These are phyloP conservation scores for Syzygium aqueum DNA, from an alignment of 345 rosid species.

Conservation along the genomic window DNA sequence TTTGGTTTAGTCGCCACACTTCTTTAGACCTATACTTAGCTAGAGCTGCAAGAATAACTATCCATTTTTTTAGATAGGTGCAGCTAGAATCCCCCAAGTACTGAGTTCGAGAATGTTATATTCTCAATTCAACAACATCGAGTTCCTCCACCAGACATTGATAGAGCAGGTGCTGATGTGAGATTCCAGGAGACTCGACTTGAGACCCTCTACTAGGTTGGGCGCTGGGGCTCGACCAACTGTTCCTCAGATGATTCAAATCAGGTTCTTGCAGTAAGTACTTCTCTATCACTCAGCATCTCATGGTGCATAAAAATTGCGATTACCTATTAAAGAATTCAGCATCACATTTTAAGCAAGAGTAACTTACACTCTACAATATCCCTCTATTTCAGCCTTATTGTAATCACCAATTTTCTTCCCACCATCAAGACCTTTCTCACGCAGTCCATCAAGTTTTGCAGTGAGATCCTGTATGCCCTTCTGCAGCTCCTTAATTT, in stretches of 20 bases:
- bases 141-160: too few relatives aligned
- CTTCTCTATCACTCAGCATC: not conserved
- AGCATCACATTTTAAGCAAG: not conserved
- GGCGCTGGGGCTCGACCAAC: too few relatives aligned
- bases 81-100: not conserved
- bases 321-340: not conserved
- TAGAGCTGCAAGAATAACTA: not conserved
- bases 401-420: slow-evolving; percentile 63
- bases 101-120: too few relatives aligned
- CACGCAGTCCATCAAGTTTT: slow-evolving; percentile 58
- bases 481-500: slow-evolving; percentile 53
- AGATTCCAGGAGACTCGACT: too few relatives aligned
- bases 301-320: not conserved
- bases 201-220: too few relatives aligned
- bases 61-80: not conserved
- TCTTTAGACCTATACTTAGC: not conserved
- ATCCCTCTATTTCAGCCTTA: slow-evolving; percentile 69
- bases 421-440: slow-evolving; percentile 70
- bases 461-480: slow-evolving; percentile 64
- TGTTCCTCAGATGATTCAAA: too few relatives aligned
- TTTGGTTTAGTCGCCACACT: not conserved
- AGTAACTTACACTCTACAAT: slow-evolving; percentile 75
- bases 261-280: too few relatives aligned
- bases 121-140: too few relatives aligned
- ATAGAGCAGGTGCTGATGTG: too few relatives aligned